Conservation (phyloP, 2,329 filamentous ascomycete species). For the Fusarium sp. region DNA sequence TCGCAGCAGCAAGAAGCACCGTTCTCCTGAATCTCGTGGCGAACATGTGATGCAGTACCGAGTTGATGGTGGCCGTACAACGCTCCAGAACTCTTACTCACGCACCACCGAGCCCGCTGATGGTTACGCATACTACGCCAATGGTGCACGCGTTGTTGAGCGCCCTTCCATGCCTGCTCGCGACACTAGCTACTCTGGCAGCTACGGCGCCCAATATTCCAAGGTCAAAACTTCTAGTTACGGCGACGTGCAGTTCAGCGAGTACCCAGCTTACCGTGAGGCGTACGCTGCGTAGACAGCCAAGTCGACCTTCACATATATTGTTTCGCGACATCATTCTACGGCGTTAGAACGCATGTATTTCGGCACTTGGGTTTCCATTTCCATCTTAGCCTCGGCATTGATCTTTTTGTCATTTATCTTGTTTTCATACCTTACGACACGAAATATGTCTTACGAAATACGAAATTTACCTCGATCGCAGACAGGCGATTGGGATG, state of each 20-base stretch:
- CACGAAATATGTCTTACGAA: constrained; percentile 53
- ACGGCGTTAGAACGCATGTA: constrained; percentile 47
- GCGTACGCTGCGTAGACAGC: constrained; percentile 33
- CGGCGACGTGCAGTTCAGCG: constrained; percentile 52
- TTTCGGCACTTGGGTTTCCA: constrained; percentile 40
- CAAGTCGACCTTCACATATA: not conserved
- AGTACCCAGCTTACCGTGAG: constrained; percentile 46
- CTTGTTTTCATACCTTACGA: constrained; percentile 48
- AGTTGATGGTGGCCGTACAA: constrained; percentile 48
- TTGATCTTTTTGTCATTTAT: constrained; percentile 38
- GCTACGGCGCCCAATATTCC: constrained; percentile 40
- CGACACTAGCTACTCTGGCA: constrained; percentile 49
- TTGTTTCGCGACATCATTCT: constrained; percentile 41
- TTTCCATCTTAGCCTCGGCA: constrained; percentile 30
- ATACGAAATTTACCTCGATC: constrained; percentile 47
- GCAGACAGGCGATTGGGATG: constrained; percentile 44
- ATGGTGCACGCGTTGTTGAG: constrained; percentile 44
- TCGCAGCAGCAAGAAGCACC: constrained; percentile 53
- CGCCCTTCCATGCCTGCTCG: constrained; percentile 50
- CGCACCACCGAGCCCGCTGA: constrained; percentile 45
- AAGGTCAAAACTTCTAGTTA: constrained; percentile 54
- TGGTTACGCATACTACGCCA: constrained; percentile 41
- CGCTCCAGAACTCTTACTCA: constrained; percentile 47
- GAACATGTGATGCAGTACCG: constrained; percentile 49
- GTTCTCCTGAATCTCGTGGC: constrained; percentile 50